phyloP scores from a whole-genome alignment of 371 early-diverging fungal species.

The Mortierella sp. region DNA sequence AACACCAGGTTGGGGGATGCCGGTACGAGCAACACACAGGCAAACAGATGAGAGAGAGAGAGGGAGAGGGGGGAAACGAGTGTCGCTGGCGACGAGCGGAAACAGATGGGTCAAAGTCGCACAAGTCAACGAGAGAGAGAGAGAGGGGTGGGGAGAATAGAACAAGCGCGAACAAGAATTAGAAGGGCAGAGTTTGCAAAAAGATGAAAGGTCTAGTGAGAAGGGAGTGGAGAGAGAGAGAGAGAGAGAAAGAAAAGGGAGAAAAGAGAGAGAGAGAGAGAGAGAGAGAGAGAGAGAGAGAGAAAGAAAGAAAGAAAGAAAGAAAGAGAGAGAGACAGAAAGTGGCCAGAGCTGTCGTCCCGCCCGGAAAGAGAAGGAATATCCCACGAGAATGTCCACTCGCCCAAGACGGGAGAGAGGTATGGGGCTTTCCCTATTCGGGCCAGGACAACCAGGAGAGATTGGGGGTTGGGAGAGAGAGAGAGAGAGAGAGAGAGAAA shows the following conservation, averaged over 20 bases:
- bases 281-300: background rate
- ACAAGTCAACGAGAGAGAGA: background rate
- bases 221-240: background rate
- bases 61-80: slow-evolving; percentile 9
- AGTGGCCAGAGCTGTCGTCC: no score
- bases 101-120: background rate
- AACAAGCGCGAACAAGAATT: background rate
- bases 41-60: background rate
- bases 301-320: background rate
- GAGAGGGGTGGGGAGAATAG: slow-evolving; percentile 3
- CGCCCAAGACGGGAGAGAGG: no score
- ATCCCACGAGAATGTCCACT: background rate
- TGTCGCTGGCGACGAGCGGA: background rate
- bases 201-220: background rate
- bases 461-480: no score
- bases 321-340: slow-evolving; percentile 1
- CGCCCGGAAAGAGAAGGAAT: background rate
- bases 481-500: background rate
- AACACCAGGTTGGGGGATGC: slow-evolving; percentile 27
- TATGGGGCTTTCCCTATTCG: no score
- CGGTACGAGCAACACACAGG: background rate
- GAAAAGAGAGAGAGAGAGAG: slow-evolving; percentile 5
- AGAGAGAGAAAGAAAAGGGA: background rate
- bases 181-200: background rate
- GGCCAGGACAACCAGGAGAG: no score